These are phyloP conservation scores for Tolypocladium pustulatum DNA, from an alignment of 2,329 filamentous ascomycete genomes.

Conservation along the genomic window DNA sequence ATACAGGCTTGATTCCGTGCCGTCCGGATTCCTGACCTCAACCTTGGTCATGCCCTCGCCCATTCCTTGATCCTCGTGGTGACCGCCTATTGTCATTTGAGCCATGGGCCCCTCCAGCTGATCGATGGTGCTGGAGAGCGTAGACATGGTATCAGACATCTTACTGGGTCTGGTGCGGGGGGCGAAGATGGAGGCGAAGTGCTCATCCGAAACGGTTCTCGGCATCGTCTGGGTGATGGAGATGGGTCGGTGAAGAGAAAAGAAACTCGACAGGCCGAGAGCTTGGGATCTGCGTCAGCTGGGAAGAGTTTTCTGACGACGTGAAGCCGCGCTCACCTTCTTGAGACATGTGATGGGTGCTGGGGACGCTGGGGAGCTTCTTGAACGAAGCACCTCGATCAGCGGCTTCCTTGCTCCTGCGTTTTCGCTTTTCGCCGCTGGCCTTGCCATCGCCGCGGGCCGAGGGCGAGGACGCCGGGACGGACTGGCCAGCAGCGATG, in stretches of 20 bases:
- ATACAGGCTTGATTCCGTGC: conserved; percentile 47
- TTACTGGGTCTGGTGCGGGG: conserved; percentile 36
- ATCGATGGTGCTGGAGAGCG: conserved; percentile 49
- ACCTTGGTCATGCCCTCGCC: conserved; percentile 38
- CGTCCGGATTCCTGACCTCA: conserved; percentile 45
- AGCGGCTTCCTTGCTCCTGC: conserved; percentile 43
- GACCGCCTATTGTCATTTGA: conserved; percentile 34
- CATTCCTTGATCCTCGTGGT: conserved; percentile 28
- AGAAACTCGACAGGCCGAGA: conserved; percentile 82
- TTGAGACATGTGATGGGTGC: conserved; percentile 60
- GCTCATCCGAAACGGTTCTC: conserved; percentile 56
- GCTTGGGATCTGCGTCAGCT: conserved; percentile 40
- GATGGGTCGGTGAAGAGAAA: conserved; percentile 90
- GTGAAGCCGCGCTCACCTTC: conserved; percentile 39
- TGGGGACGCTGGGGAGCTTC: conserved; percentile 63
- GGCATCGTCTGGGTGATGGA: conserved; percentile 78
- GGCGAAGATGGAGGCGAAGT: conserved; percentile 79
- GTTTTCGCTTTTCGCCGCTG: conserved; percentile 43
- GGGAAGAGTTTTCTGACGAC: background rate
- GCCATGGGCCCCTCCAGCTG: conserved; percentile 49
- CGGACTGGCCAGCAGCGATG: conserved; percentile 36
- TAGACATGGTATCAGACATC: conserved; percentile 56
- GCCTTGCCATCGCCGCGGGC: conserved; percentile 30
- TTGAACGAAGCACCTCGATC: conserved; percentile 34
- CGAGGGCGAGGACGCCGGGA: conserved; percentile 35